These are phyloP conservation scores for Sporothrix protearum DNA, from an alignment of 2,329 filamentous ascomycete genomes.

Conservation along the genomic window DNA sequence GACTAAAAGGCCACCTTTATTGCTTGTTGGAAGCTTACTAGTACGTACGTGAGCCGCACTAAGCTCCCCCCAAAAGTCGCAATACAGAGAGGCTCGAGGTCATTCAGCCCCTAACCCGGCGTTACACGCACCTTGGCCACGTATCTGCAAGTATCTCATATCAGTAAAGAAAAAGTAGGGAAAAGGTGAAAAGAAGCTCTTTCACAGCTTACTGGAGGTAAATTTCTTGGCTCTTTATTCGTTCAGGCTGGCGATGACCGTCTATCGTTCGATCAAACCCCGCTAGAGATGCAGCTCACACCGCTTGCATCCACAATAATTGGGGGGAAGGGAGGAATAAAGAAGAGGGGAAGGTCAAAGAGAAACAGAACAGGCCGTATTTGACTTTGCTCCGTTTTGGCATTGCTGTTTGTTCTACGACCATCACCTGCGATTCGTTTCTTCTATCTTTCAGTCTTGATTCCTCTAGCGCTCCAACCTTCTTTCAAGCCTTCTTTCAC, in stretches of 20 bases:
- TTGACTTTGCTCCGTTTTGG: neutral
- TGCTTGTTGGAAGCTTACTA: neutral
- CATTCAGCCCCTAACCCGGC: neutral
- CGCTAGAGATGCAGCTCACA: conserved; percentile 16
- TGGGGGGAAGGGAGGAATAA: neutral
- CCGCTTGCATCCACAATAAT: neutral
- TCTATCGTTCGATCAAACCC: neutral
- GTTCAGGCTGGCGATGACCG: too few species aligned
- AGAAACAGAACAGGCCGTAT: neutral
- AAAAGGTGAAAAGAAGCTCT: neutral
- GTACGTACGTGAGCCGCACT: neutral
- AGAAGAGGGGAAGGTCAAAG: neutral
- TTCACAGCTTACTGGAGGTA: neutral
- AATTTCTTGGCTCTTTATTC: neutral
- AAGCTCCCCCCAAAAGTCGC: neutral
- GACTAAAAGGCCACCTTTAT: neutral
- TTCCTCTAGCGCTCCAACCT: neutral
- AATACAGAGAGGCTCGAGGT: neutral
- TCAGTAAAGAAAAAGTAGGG: neutral
- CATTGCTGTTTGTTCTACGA: neutral
- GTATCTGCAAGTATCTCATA: neutral
- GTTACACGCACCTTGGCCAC: neutral
- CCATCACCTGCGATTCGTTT: neutral
- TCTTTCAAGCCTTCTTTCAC: neutral
- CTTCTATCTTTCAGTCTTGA: neutral